Evolutionary conservation across 306 rosid genomes (phyloP).

Genomic region (Herpetospermum pedunculosum): DNA sequence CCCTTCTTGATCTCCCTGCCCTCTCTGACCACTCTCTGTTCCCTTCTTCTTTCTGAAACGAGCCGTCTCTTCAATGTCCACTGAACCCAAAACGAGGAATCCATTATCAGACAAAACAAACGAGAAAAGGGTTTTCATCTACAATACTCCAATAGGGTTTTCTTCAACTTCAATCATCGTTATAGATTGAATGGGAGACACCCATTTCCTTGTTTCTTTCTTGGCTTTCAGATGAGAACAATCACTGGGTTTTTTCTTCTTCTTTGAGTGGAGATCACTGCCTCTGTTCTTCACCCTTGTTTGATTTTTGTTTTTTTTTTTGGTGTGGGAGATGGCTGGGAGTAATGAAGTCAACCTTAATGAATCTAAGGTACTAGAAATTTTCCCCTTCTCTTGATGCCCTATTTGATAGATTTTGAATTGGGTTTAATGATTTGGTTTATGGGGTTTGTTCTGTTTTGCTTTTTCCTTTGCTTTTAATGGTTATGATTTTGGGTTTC

Average conservation of each 20-base stretch:
- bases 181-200: background rate
- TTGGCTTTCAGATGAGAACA: conserved; percentile 16
- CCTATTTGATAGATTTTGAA: background rate
- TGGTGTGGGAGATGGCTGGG: conserved; percentile 37
- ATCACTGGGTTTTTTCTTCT: conserved; percentile 1
- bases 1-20: conserved; percentile 20
- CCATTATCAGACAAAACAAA: conserved; percentile 11
- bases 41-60: conserved; percentile 20
- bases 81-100: conserved; percentile 38
- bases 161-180: background rate
- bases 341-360: conserved; percentile 61
- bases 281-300: conserved; percentile 18
- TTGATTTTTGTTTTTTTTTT: background rate
- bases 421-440: background rate
- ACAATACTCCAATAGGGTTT: background rate
- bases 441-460: background rate
- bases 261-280: conserved; percentile 16
- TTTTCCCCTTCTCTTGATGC: background rate
- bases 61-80: conserved; percentile 21
- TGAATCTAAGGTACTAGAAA: conserved; percentile 53
- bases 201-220: background rate
- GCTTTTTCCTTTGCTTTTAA: background rate
- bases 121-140: background rate
- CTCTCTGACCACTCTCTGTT: conserved; percentile 20
- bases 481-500: background rate